These are phyloP conservation scores for Colletotrichum neosansevieriae DNA, from an alignment of 2,329 filamentous ascomycete species.

Conservation along the genomic window DNA sequence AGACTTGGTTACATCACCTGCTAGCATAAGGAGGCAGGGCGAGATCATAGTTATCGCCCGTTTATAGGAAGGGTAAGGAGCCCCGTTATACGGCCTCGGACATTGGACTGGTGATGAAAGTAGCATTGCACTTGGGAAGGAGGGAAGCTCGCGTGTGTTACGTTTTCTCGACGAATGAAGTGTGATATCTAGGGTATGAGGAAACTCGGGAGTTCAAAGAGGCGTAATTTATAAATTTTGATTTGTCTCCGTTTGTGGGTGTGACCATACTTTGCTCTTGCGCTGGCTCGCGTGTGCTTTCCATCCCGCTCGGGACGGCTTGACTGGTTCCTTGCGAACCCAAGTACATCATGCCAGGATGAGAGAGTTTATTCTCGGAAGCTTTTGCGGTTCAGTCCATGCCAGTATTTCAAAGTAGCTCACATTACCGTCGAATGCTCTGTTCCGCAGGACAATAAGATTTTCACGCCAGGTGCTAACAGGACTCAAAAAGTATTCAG, in stretches of 20 bases:
- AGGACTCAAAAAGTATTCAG: too few species aligned
- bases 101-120: constrained; percentile 29
- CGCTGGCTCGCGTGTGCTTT: too few species aligned
- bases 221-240: constrained; percentile 39
- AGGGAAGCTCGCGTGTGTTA: constrained; percentile 10
- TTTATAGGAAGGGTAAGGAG: constrained; percentile 16
- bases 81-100: constrained; percentile 22
- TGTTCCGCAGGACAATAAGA: too few species aligned
- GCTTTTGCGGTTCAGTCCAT: too few species aligned
- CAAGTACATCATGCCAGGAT: too few species aligned
- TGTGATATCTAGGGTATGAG: constrained; percentile 40
- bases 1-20: constrained; percentile 47
- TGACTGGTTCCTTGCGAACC: too few species aligned
- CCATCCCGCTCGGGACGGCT: too few species aligned
- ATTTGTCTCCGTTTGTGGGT: constrained; percentile 7
- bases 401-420: too few species aligned
- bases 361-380: too few species aligned
- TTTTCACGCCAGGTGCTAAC: too few species aligned
- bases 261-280: too few species aligned
- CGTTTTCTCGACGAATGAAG: constrained; percentile 27
- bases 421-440: too few species aligned
- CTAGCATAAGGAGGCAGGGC: constrained; percentile 32
- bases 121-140: constrained; percentile 11
- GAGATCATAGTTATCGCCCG: constrained; percentile 9
- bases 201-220: constrained; percentile 40